Evolutionary conservation across 225 moss, liverwort and hornwort species (phyloP).

Genomic region (Pleurozium schreberi): DNA sequence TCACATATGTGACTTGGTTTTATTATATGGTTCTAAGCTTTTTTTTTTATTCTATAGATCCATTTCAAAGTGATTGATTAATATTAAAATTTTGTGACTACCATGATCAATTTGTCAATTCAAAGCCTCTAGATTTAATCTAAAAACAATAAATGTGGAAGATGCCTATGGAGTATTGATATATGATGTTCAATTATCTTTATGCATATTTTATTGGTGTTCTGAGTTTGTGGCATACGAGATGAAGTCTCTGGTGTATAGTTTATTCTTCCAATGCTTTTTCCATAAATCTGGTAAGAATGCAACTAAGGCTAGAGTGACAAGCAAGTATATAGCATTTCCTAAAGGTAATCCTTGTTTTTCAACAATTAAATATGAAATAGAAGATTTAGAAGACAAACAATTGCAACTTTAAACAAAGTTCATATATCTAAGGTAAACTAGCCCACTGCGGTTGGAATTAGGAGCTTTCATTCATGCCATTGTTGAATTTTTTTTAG

Average conservation of each 20-base stretch:
- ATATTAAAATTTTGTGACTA: neutral
- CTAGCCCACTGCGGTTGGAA: no score
- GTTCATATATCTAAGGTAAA: no score
- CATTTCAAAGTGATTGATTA: neutral
- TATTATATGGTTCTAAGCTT: accelerated
- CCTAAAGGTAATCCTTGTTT: no score
- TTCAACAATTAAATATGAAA: no score
- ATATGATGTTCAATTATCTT: no score
- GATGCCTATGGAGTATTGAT: neutral
- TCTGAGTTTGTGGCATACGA: neutral
- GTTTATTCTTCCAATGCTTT: neutral
- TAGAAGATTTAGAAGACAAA: no score
- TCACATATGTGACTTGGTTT: neutral
- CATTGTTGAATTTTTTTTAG: no score
- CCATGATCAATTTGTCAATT: neutral
- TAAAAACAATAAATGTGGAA: no score
- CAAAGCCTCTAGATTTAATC: neutral
- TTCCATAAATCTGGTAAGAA: accelerated
- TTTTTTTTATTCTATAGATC: accelerated
- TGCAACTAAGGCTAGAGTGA: no score
- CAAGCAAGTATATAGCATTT: no score
- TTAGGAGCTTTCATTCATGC: no score
- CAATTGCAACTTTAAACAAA: no score
- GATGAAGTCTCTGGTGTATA: neutral
- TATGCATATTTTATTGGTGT: neutral